Base-by-base conservation (phyloP, 345 rosid species). In the Citrus australasica region DNA sequence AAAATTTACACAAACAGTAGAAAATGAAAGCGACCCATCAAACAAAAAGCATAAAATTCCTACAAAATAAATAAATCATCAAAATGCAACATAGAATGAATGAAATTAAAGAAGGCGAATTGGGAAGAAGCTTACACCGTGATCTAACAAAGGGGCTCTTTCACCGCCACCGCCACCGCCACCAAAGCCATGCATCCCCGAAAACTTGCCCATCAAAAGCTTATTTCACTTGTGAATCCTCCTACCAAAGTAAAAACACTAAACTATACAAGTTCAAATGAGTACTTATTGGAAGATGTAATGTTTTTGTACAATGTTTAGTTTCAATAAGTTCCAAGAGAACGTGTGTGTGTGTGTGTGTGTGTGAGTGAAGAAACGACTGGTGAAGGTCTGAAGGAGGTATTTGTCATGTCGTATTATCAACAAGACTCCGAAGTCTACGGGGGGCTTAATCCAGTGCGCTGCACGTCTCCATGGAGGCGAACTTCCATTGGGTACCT, bases 101-200 rank as follows among this genome's bases (percentile, higher is more conserved):
- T 46, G n/a, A 28, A 13, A 40, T 3, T 9, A 9, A 21, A 22
- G 22, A 1, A 46, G 58, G 22, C 2, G 22, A 21, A 30, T 32
- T 13, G 22, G 33, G 3, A 51, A 59, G 4, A 25, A 59, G 60
- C 87, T 61, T 79, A 85, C 87, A 60, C 83, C 81, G 61, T 77
- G 79, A 55, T 59, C 84, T 22, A 85, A 74, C 46, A 85, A 81
- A 60, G 87, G 87, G 69, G 79, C 76, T 79, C 87, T 79, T 55
- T 81, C 87, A 5, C 58, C 19, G 58, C 6, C 6, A 0, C 56
- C 56, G 65, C 79, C 73, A 0, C 56, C 56, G 65, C 79, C 73
- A 48, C 80, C 79, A 24, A 56, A 10, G 32, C 67, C 82, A 68
- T 28, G 60, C 79, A 27, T 64, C 71, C 60, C 82, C 4, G 79